A percentile compares a stretch with the other conserved stretches of the same genome.
Conservation (phyloP, 176 grass and related monocot genomes). For the Triticum turgidum region DNA sequence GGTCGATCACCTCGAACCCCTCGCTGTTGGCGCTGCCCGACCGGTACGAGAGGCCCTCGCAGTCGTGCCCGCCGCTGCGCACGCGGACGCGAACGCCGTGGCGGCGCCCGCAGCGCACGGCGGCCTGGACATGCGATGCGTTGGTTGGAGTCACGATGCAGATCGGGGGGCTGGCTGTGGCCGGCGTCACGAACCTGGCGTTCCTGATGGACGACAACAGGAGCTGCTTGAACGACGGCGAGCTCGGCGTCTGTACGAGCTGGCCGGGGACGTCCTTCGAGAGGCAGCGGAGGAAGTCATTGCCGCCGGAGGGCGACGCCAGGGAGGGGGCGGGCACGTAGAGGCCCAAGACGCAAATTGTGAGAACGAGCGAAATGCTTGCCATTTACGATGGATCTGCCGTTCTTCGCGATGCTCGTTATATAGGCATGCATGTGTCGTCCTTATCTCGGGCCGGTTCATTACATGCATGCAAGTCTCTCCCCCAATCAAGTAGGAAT, state of each 20-base stretch:
- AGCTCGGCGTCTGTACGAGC: conserved; percentile 14
- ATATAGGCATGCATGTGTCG: too few species aligned
- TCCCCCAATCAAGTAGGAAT: too few species aligned
- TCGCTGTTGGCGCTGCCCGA: background rate
- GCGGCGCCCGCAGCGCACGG: conserved; percentile 40
- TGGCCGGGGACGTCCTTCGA: background rate
- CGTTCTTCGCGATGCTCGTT: background rate
- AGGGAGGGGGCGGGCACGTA: background rate
- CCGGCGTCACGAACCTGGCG: conserved; percentile 25
- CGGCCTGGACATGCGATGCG: conserved; percentile 48
- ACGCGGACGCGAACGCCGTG: conserved; percentile 41
- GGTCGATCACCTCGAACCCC: background rate
- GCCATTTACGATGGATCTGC: background rate
- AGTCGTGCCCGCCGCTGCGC: conserved; percentile 74
- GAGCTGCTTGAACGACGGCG: conserved; percentile 16
- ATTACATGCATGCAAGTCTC: too few species aligned
- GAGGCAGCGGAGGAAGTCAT: conserved; percentile 36
- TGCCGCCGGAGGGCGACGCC: background rate
- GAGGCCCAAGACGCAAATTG: background rate
- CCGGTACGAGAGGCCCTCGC: conserved; percentile 65
- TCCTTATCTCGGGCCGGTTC: too few species aligned
- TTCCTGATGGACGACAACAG: conserved; percentile 48
- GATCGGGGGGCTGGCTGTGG: conserved; percentile 45
- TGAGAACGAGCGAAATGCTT: background rate
- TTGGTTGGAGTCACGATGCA: conserved; percentile 48